Base-by-base conservation (phyloP, 1,139 yeast species). In the Waltiozyma sp. region DNA sequence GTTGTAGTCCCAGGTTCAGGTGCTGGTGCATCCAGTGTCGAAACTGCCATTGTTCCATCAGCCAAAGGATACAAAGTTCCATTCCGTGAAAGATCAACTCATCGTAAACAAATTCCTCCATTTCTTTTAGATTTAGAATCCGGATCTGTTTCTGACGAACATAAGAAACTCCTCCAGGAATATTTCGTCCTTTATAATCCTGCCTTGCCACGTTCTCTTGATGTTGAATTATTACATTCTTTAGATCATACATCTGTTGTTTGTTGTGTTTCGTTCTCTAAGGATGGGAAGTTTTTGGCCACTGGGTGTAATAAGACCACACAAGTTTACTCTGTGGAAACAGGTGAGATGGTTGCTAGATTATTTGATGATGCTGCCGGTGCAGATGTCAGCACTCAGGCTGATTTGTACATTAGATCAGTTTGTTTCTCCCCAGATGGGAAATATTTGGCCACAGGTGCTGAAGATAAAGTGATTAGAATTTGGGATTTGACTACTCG, bases 351-450 rank as follows among this genome's bases (percentile, higher is more conserved):
- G 51, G 78, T 88, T 48, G 95, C 96, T 45, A 78, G 82, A 57
- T 73, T 91, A 54, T 80, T 85, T 52, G 97, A 91, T 63, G 96
- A 89, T 59, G 73, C 77, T 50, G 55, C 65, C 14, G 50, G 64
- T 41, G 60, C 53, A 38, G 53, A 59, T 41, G 59, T 55, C 18
- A 60, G 62, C 15, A 55, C 62, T 18, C 59, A 61, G 44, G 65
- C 94, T 39, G 97, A 91, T 63, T 71, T 91, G 58, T 91, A 91
- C 66, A 88, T 89, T 55, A 78, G 97, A 59, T 85, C 95, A 1
- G 96, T 91, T 42, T 89, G 97, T 62, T 89, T 91, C 68, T 85
- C 95, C 2, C 97, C 97, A 39, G 96, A 89, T 66, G 97, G 97
- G 44, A 86, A 87, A 64, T 84, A 77, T 56, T 74, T 91, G 58